These are phyloP conservation scores for Veloboletus limbatus DNA, from an alignment of 1,284 basidiomycete genomes.

Conservation along the genomic window DNA sequence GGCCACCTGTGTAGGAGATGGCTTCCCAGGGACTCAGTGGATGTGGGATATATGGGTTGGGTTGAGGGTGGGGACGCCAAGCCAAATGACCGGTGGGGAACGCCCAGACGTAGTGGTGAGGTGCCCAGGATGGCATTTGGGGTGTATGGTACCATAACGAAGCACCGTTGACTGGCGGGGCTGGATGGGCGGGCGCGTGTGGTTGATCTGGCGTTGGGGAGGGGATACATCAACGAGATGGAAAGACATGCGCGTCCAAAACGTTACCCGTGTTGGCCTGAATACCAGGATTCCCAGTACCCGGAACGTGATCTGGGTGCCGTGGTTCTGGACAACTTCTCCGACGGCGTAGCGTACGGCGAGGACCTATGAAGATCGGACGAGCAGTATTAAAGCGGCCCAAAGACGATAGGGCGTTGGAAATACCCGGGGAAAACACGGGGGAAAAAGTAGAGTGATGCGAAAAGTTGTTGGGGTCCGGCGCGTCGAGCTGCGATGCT, in stretches of 20 bases:
- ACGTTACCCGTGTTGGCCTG: constrained; percentile 19
- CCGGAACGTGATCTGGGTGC: constrained; percentile 16
- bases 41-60: constrained; percentile 17
- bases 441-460: constrained; percentile 21
- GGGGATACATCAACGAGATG: constrained; percentile 4
- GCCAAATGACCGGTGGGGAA: constrained; percentile 26
- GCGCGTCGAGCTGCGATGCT: not conserved
- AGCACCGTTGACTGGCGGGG: not conserved
- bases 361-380: constrained; percentile 18
- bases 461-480: constrained; percentile 15
- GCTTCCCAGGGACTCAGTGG: constrained; percentile 16
- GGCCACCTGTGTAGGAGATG: constrained; percentile 28
- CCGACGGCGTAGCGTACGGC: constrained; percentile 8
- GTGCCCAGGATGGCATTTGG: constrained; percentile 15
- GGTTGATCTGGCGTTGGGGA: constrained; percentile 11
- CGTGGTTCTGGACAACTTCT: constrained; percentile 3
- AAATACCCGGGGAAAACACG: constrained; percentile 15
- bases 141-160: constrained; percentile 4
- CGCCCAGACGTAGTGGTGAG: constrained; percentile 24
- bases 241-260: not conserved
- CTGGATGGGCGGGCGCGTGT: not conserved
- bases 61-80: constrained; percentile 34
- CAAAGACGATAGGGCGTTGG: not conserved
- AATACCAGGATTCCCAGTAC: constrained; percentile 21
- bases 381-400: constrained; percentile 5